Percentiles rank a stretch among this genome's conserved stretches.
Evolutionary conservation across 179 eudicot species (phyloP).

Genomic region (Heliamphora pulchella): DNA sequence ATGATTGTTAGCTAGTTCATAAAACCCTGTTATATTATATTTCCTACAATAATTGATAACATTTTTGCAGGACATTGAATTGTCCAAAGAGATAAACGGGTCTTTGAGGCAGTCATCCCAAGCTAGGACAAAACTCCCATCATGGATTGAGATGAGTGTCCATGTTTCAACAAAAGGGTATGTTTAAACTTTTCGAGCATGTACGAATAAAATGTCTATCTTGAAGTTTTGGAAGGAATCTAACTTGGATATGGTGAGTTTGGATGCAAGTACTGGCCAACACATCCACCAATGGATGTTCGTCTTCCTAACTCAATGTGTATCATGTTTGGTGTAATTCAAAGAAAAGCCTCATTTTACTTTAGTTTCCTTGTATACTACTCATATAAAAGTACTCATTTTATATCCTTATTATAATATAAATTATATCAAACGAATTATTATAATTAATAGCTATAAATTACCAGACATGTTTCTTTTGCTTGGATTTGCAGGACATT

Average conservation of each 20-base stretch:
- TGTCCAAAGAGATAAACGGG: conserved; percentile 93
- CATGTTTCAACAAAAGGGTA: conserved; percentile 97
- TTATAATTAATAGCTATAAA: too few species aligned
- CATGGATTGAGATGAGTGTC: conserved; percentile 98
- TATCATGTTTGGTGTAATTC: conserved; percentile 64
- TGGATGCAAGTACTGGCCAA: conserved; percentile 89
- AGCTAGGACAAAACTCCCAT: conserved; percentile 92
- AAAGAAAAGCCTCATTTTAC: neutral
- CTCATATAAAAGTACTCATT: too few species aligned
- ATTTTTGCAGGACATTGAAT: conserved; percentile 74
- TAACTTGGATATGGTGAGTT: conserved; percentile 11
- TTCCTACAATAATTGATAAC: neutral
- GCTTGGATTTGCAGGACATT: conserved; percentile 55
- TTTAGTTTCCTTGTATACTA: neutral
- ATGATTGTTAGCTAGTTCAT: neutral
- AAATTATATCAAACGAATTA: too few species aligned
- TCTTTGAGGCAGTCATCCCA: conserved; percentile 95
- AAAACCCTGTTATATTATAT: neutral
- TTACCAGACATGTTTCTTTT: conserved; percentile 18
- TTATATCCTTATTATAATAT: too few species aligned
- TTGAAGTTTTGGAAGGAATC: neutral
- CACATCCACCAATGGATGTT: conserved; percentile 96
- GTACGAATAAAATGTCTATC: neutral
- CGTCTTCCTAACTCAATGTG: conserved; percentile 87
- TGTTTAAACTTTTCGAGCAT: conserved; percentile 14